These are phyloP conservation scores for Ustilago trichophora DNA, from an alignment of 1,284 basidiomycete genomes.

Conservation along the genomic window DNA sequence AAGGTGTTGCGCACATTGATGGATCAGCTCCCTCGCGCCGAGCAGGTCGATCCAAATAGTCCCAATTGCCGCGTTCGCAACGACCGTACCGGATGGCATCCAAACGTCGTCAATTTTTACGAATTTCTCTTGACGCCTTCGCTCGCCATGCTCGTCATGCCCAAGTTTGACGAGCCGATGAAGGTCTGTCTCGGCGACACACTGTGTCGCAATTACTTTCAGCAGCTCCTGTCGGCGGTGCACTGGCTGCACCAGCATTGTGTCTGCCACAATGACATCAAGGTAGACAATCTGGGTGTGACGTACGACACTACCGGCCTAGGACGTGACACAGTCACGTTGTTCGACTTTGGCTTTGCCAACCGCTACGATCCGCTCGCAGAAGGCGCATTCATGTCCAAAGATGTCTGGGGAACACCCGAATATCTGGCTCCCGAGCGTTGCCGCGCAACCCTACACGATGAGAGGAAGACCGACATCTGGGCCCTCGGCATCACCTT, in stretches of 20 bases:
- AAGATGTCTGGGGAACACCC: constrained; percentile 50
- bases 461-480: constrained; percentile 53
- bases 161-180: constrained; percentile 56
- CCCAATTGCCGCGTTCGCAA: constrained; percentile 35
- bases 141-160: constrained; percentile 52
- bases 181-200: constrained; percentile 51
- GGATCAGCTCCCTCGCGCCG: constrained; percentile 35
- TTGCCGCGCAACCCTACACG: constrained; percentile 41
- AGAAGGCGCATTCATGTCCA: constrained; percentile 39
- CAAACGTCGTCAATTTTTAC: constrained; percentile 50
- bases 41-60: constrained; percentile 31
- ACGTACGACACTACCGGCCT: constrained; percentile 42
- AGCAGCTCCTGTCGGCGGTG: constrained; percentile 46
- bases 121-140: constrained; percentile 50
- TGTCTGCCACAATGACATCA: constrained; percentile 59
- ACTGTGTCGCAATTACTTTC: constrained; percentile 47
- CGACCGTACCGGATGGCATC: constrained; percentile 43
- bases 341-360: constrained; percentile 59
- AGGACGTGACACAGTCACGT: constrained; percentile 21
- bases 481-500: constrained; percentile 60
- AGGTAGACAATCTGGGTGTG: constrained; percentile 54
- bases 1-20: constrained; percentile 45
- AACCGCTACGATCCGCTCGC: constrained; percentile 44
- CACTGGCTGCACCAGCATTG: constrained; percentile 55
- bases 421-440: constrained; percentile 60